Base-by-base conservation (phyloP, 106 monocot genomes). In the Platanthera guangdongensis region DNA sequence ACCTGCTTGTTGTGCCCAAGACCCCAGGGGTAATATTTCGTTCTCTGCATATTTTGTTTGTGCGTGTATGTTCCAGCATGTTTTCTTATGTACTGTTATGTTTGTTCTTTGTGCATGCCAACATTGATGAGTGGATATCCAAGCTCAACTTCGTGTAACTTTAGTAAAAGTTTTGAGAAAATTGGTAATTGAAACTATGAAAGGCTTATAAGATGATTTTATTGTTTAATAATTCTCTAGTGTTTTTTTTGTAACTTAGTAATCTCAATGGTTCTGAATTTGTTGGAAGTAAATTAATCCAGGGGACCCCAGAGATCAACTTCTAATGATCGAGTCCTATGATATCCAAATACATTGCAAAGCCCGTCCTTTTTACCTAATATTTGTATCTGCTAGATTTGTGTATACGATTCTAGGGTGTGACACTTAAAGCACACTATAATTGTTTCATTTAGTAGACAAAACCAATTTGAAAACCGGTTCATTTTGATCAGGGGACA, bases 1-100 rank as follows among this genome's bases (percentile, higher is more conserved):
- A 92, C 74, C 55, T 92, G n/a, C 85, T 84, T 47, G 88, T 92
- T 18, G 88, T 92, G 65, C 92, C 92, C 14, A 92, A 92, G 80
- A 85, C 82, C 30, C 80, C 86, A 13, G 84, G 86, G 78, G 92
- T 92, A 71, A 79, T 80, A 48, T 39, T 4, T 52, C 59, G 47
- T 54, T 81, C 65, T 65, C 45, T 47, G 22, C 21, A 46, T 62
- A 18, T 57, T 57, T 39, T 57, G 1, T 39, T 15, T 54, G 18
- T 7, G 53, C 12, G 28, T 52, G 32, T 30, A 30, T 74, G 22
- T 51, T 51, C n/a, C 4, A 48, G 9, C 13, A 12, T 25, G 74
- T 53, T 21, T 74, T 48, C n/a, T 21, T 51, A 3, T 18, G 28
- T 52, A 32, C 47, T 71, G 39, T 7, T 71, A 25, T 50, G n/a